Evolutionary conservation across 1,284 basidiomycete species (phyloP).

Genomic region (Cerrena zonata): DNA sequence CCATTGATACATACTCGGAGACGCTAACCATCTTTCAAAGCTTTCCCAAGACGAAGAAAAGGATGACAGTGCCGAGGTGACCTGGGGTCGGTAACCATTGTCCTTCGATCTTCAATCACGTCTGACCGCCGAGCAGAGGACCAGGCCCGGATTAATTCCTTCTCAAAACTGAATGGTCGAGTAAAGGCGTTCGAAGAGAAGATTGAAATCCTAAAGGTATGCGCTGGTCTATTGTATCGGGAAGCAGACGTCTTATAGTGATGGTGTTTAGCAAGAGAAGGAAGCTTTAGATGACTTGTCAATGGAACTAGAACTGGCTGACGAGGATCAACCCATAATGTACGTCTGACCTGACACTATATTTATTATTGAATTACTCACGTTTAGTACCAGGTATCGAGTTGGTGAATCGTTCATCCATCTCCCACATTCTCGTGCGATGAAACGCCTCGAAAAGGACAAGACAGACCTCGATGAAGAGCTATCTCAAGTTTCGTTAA

Average conservation of each 20-base stretch:
- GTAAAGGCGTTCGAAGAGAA: slow-evolving; percentile 69
- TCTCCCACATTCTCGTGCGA: slow-evolving; percentile 65
- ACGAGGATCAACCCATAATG: slow-evolving; percentile 77
- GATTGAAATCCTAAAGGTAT: slow-evolving; percentile 67
- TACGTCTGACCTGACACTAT: slow-evolving; percentile 31
- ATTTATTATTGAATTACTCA: background rate
- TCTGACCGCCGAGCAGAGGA: slow-evolving; percentile 56
- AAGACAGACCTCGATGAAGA: slow-evolving; percentile 55
- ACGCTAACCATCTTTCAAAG: too few species aligned
- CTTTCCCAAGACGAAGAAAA: slow-evolving; percentile 74
- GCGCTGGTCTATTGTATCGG: slow-evolving; percentile 2
- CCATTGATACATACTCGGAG: too few species aligned
- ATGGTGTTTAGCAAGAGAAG: slow-evolving; percentile 71
- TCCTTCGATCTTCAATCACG: background rate
- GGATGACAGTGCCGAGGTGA: slow-evolving; percentile 81
- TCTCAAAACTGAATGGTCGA: slow-evolving; percentile 86
- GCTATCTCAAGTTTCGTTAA: slow-evolving; percentile 49
- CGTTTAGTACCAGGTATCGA: slow-evolving; percentile 60
- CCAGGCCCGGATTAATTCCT: slow-evolving; percentile 87
- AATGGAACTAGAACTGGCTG: slow-evolving; percentile 84
- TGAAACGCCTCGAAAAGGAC: slow-evolving; percentile 72
- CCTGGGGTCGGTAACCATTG: slow-evolving; percentile 66
- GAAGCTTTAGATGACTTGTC: slow-evolving; percentile 86
- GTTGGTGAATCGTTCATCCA: slow-evolving; percentile 88
- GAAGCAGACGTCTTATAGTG: background rate